Conservation (phyloP, 2,329 filamentous ascomycete genomes). For the Penicillium paneum region DNA sequence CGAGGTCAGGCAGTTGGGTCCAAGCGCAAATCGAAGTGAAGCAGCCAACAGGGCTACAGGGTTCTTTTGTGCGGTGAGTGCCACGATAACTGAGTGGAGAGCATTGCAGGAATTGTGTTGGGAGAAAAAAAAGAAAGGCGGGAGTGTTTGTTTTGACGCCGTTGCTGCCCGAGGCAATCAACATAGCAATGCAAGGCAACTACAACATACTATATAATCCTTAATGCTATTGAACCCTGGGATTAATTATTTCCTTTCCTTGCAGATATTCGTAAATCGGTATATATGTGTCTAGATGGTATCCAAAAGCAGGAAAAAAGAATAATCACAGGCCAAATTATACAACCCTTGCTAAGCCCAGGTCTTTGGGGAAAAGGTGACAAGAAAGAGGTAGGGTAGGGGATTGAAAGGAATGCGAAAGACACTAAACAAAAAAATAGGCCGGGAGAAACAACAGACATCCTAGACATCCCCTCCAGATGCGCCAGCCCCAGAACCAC, state of each 20-base stretch:
- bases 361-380: background rate
- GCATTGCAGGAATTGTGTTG: conserved; percentile 1
- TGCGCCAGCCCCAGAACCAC: conserved; percentile 37
- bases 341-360: conserved; percentile 5
- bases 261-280: background rate
- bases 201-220: background rate
- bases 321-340: background rate
- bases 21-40: conserved; percentile 20
- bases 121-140: conserved; percentile 14
- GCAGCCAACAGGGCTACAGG: conserved; percentile 2
- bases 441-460: background rate
- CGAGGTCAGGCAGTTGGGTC: conserved; percentile 24
- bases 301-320: conserved; percentile 1
- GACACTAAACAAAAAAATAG: background rate
- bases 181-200: conserved; percentile 4
- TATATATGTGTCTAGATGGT: conserved; percentile 14
- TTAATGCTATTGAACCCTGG: background rate
- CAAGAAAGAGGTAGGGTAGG: background rate
- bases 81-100: conserved; percentile 9
- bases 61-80: conserved; percentile 7
- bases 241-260: conserved; percentile 2
- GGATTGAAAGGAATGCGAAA: conserved; percentile 2
- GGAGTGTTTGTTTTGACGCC: conserved; percentile 26
- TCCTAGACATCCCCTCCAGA: conserved; percentile 19
- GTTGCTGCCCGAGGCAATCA: conserved; percentile 26